Conservation (phyloP, 2,329 filamentous ascomycete species). For the Plectosphaerella cucumerina region DNA sequence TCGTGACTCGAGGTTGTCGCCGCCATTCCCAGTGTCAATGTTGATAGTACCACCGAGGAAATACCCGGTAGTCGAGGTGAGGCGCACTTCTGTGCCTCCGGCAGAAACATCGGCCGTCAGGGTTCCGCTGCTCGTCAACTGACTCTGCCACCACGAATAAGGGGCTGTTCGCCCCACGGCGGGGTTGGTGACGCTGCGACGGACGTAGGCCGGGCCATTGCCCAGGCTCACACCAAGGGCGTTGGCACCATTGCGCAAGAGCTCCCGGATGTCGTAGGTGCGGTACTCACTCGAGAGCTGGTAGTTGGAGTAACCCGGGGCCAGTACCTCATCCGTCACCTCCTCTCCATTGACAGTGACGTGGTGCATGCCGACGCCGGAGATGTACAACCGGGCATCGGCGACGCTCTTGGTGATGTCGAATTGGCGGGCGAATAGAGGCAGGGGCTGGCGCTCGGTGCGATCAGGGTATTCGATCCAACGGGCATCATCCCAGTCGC, state of each 20-base stretch:
- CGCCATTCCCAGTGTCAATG: constrained; percentile 5
- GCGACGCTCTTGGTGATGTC: constrained; percentile 1
- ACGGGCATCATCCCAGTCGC: constrained; percentile 4
- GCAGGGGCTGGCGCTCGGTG: constrained; percentile 3
- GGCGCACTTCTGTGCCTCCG: background rate
- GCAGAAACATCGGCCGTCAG: background rate
- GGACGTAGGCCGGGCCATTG: constrained; percentile 6
- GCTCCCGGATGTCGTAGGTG: constrained; percentile 4
- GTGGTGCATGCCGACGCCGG: constrained; percentile 5
- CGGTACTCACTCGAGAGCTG: constrained; percentile 8
- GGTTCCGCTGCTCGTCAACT: constrained; percentile 6
- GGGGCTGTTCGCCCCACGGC: constrained; percentile 5
- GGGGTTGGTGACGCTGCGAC: constrained; percentile 3
- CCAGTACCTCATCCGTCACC: constrained; percentile 6
- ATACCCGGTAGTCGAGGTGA: background rate
- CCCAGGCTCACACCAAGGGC: constrained; percentile 5
- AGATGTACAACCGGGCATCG: constrained; percentile 3
- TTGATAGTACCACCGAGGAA: constrained; percentile 5
- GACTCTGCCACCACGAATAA: constrained; percentile 8
- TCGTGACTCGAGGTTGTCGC: constrained; percentile 5
- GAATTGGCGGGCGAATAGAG: constrained; percentile 1
- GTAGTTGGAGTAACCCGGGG: constrained; percentile 8
- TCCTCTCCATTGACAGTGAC: constrained; percentile 8
- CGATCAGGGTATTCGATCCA: constrained; percentile 5
- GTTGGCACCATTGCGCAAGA: background rate